A percentile compares a stretch with the other conserved stretches of the same genome.
Conservation (phyloP, 352 stramenopile species). For the Phytophthora sp. region DNA sequence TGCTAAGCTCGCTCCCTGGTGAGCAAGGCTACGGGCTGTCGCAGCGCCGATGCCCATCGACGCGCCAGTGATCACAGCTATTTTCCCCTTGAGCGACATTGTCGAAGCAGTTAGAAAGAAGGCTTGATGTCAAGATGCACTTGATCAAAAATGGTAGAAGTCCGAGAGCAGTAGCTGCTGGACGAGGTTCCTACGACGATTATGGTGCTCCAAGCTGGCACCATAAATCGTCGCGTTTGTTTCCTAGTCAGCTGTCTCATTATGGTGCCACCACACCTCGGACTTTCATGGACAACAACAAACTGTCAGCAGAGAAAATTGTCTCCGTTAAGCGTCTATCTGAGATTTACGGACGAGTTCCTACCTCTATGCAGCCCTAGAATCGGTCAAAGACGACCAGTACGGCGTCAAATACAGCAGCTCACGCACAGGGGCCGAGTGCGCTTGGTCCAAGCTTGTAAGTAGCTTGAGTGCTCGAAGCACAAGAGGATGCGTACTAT, state of each 20-base stretch:
- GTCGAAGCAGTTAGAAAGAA: neutral
- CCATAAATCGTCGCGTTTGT: too few species aligned
- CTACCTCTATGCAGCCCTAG: conserved; percentile 8
- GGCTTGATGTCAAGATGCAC: neutral
- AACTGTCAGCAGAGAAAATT: too few species aligned
- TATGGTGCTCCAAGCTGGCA: too few species aligned
- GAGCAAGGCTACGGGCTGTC: conserved; percentile 20
- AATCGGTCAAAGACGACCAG: conserved; percentile 36
- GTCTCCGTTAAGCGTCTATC: conserved; percentile 3
- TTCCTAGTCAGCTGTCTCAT: too few species aligned
- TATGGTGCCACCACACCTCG: too few species aligned
- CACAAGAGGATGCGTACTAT: conserved; percentile 46
- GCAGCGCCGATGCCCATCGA: conserved; percentile 39
- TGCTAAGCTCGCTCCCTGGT: conserved; percentile 18
- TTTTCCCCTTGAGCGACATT: conserved; percentile 32
- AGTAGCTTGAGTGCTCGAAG: conserved; percentile 42
- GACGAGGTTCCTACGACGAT: too few species aligned
- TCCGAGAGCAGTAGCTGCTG: too few species aligned
- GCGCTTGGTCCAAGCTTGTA: neutral
- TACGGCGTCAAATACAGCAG: conserved; percentile 59
- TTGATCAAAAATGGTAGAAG: conserved; percentile 10
- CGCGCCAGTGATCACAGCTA: conserved; percentile 29
- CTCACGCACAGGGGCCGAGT: conserved; percentile 21
- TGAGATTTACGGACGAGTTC: too few species aligned
- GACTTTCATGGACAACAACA: too few species aligned